Base-by-base conservation (phyloP, 164 flowering plant genomes). In the Chimonanthus praecox region DNA sequence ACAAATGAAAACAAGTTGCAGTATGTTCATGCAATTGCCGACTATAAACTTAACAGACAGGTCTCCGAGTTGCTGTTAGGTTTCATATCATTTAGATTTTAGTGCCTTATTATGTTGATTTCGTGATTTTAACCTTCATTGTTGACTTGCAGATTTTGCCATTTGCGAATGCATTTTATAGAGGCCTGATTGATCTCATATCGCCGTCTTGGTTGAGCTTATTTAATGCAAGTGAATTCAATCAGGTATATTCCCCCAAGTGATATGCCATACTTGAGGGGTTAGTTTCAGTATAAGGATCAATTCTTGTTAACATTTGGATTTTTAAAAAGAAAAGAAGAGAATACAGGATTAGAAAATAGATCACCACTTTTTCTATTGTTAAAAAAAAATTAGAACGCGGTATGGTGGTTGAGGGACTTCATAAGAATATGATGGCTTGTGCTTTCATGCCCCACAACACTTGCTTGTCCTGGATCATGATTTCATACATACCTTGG, bases 1-100 rank as follows among this genome's bases (percentile, higher is more conserved):
- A 94, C 98, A 67, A 90, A 94, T 84, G 97, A 94, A 75, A 96
- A 96, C 82, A 94, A 91, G 82, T 82, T 94, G 89, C 98, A 94
- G 77, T 96, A 96, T 79, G 77, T 96, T 72, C 94, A 96, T 84
- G 99, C 98, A 58, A 88, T 96, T 73, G 99, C 98, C 48, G 98
- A 96, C 76, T 94, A 90, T 82, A 96, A 96, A 85, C 97, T 96
- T 68, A 96, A 96, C 78, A 84, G 92, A 6, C 97, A 94, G 95
- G 99, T 92, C 7, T 64, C 58, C 49, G 16, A 47, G 75, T 16
- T 50, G 3, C 75, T 70, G 11, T 54, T 49, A 16, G 66, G 48
- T 68, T 68, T 47, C 47, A 45, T 33, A 48, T 15, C 44, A 66
- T 63, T 48, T 44, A 66, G 13, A 45, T 66, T 54, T n/a, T 54